Evolutionary conservation across 441 rosid species (phyloP).

Genomic region (Syzygium malaccense): DNA sequence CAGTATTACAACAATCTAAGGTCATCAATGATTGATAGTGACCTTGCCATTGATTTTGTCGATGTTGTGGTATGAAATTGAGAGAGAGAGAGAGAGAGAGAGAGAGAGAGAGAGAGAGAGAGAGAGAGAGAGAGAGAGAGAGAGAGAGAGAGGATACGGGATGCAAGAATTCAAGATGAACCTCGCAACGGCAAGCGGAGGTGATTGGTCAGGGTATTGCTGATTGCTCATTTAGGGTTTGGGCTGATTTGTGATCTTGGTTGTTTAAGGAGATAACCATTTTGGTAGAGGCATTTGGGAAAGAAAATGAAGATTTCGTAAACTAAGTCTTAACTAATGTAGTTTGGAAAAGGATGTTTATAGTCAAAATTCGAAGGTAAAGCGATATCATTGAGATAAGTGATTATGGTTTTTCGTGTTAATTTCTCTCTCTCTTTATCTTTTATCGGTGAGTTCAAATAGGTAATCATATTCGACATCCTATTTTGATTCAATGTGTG

Average conservation of each 20-base stretch:
- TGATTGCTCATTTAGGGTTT: not conserved
- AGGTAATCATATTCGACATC: not conserved
- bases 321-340: not conserved
- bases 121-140: no score
- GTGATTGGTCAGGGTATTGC: not conserved
- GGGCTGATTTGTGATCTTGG: not conserved
- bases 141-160: no score
- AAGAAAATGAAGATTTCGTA: not conserved
- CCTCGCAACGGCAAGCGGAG: not conserved
- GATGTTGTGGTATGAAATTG: not conserved
- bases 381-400: not conserved
- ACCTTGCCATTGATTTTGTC: not conserved
- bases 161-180: not conserved
- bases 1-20: not conserved
- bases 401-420: not conserved
- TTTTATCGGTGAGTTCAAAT: not conserved
- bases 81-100: not conserved
- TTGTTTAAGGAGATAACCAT: not conserved
- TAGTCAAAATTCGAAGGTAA: not conserved
- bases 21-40: not conserved
- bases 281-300: not conserved
- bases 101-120: no score
- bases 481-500: not conserved
- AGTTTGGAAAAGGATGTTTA: not conserved
- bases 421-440: not conserved